Base-by-base conservation (phyloP, 495 filamentous ascomycete genomes). In the Penicillium turbatum region DNA sequence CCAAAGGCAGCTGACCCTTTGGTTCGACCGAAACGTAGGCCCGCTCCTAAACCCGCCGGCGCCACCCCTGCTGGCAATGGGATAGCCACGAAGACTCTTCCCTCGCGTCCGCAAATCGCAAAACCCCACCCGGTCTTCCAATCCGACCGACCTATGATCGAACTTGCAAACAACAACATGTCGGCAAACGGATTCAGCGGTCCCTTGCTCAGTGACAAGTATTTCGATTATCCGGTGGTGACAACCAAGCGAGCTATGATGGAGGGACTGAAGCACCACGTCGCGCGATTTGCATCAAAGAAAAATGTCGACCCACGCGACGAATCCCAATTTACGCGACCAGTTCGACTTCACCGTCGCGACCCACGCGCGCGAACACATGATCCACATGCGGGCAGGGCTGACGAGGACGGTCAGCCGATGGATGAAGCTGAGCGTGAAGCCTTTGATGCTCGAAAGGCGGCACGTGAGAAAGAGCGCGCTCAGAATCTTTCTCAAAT, bases 401-500 rank as follows among this genome's bases (percentile, higher is more conserved):
- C 75, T 41, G 75, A 83, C 26, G 74, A 53, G 59, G 49, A 74
- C 34, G 63, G 64, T 5, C 61, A 70, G 35, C 68, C 60, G 67
- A 82, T 74, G 44, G 79, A 83, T 43, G 82, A 82, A 44, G 77
- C 79, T 46, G 88, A 92, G 53, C 79, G 86, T 13, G 91, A 92
- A 66, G 81, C 79, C 44, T 76, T 87, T 48, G 84, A 87, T 56
- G 75, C 81, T 15, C 71, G 82, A 30, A 87, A 86, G 63, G 86
- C 83, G 10, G 88, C 92, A 53, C 85, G 86, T 24, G 89, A 93
- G 50, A 86, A 86, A 17, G 85, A 93, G 56, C 84, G 86, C 36
- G 90, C 90, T 12, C 81, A 86, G 16, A 90, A 95, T 54, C 75
- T 88, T 49, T 89, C 90, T 5, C 88, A 92, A 66, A 96, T 97